These are phyloP conservation scores for Coemansia sp. DNA, from an alignment of 192 early-diverging fungal genomes.

Conservation along the genomic window DNA sequence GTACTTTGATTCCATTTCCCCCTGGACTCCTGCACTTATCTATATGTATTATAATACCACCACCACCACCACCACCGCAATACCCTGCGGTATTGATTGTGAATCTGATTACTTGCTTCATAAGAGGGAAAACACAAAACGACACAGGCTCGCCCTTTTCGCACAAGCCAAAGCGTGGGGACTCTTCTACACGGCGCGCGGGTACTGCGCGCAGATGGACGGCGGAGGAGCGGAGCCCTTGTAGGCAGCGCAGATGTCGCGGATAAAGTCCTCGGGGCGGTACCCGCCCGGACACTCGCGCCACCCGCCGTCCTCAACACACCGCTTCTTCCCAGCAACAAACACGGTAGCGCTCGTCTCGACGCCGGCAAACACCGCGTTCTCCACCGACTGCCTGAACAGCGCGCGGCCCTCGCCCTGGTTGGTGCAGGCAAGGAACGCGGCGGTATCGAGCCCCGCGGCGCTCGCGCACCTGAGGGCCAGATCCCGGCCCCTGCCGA, in stretches of 20 bases:
- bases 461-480: constrained; percentile 38
- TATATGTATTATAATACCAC: no score
- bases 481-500: constrained; percentile 30
- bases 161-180: neutral
- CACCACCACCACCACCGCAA: no score
- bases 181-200: neutral
- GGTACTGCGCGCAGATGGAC: constrained; percentile 42
- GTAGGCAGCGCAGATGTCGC: constrained; percentile 50
- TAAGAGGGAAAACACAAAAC: neutral
- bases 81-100: no score
- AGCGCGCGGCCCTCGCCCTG: constrained; percentile 47
- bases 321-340: constrained; percentile 60
- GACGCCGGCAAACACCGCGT: constrained; percentile 54
- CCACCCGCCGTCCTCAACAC: constrained; percentile 66
- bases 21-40: no score
- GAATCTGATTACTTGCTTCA: no score
- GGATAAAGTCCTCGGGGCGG: constrained; percentile 37
- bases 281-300: constrained; percentile 39
- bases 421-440: constrained; percentile 44
- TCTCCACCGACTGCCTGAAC: constrained; percentile 53
- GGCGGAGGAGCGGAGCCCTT: constrained; percentile 30
- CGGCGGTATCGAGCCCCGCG: constrained; percentile 48
- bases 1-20: no score
- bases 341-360: constrained; percentile 62
- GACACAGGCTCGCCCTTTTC: neutral